Percentiles rank a stretch among this genome's conserved stretches.
Evolutionary conservation across 1,139 yeast species (phyloP).

Genomic region (Fermentozyma sake): DNA sequence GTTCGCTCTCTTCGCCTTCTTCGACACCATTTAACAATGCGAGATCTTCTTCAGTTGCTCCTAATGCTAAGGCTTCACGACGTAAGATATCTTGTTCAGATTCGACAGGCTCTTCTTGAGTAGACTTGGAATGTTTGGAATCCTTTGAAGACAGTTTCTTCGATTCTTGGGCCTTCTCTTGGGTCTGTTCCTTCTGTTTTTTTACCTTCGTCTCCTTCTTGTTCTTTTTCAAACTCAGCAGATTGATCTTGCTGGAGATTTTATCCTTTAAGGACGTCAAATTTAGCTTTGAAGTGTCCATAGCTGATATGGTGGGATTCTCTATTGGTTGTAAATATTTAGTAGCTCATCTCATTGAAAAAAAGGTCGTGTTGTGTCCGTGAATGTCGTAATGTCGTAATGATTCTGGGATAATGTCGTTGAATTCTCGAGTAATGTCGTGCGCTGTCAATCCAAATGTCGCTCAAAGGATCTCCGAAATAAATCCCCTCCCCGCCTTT

Average conservation of each 20-base stretch:
- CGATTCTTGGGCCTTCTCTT: slow-evolving; percentile 8
- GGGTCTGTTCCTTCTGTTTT: slow-evolving; percentile 5
- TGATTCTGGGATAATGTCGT: too few relatives aligned
- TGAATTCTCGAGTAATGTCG: too few relatives aligned
- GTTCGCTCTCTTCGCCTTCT: slow-evolving; percentile 59
- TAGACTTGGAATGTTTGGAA: too few relatives aligned
- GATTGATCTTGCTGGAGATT: slow-evolving; percentile 43
- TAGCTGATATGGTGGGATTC: slow-evolving; percentile 7
- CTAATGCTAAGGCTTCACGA: slow-evolving; percentile 64
- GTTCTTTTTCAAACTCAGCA: slow-evolving; percentile 18
- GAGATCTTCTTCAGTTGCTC: slow-evolving; percentile 67
- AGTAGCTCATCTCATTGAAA: too few relatives aligned
- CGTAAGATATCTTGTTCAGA: slow-evolving; percentile 43
- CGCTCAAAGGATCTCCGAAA: too few relatives aligned
- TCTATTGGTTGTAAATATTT: too few relatives aligned
- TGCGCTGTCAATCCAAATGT: too few relatives aligned
- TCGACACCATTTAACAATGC: slow-evolving; percentile 47
- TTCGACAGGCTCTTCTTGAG: slow-evolving; percentile 9
- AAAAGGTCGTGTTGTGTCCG: too few relatives aligned
- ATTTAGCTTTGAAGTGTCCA: slow-evolving; percentile 35
- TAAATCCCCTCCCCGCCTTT: too few relatives aligned
- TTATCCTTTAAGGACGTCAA: slow-evolving; percentile 56
- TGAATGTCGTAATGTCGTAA: too few relatives aligned
- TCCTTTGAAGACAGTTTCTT: slow-evolving; percentile 4
- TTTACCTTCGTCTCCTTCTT: slow-evolving; percentile 12